Evolutionary conservation across 1,139 yeast genomes (phyloP).

Genomic region (Candida glucosophila): DNA sequence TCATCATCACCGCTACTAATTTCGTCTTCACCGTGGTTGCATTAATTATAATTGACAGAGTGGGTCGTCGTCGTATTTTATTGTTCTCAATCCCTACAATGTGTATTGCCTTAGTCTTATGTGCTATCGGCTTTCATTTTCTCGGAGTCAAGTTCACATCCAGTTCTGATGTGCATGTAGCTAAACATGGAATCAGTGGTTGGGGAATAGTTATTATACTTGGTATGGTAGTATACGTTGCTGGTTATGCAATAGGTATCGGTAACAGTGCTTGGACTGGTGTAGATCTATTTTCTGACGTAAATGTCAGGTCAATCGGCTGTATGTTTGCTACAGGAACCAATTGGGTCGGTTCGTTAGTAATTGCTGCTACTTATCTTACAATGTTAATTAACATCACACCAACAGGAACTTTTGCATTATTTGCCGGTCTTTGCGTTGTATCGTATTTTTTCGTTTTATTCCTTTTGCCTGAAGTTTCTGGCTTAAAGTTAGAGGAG

Average conservation of each 20-base stretch:
- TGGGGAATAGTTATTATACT: constrained; percentile 87
- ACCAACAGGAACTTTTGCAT: constrained; percentile 88
- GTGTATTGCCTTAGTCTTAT: constrained; percentile 64
- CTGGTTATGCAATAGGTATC: constrained; percentile 85
- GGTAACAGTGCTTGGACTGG: constrained; percentile 99
- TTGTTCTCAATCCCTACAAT: constrained; percentile 72
- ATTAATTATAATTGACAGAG: constrained; percentile 69
- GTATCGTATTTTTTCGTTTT: constrained; percentile 64
- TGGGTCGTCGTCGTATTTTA: constrained; percentile 79
- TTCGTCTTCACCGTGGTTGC: constrained; percentile 80
- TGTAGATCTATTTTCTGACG: constrained; percentile 86
- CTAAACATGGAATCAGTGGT: constrained; percentile 45
- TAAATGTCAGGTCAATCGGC: constrained; percentile 82
- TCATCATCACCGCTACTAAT: constrained; percentile 87
- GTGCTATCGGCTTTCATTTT: constrained; percentile 86
- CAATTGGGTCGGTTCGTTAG: constrained; percentile 93
- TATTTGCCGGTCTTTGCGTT: constrained; percentile 76
- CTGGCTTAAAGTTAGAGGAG: constrained; percentile 86
- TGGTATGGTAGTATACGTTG: constrained; percentile 80
- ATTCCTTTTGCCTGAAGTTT: constrained; percentile 86
- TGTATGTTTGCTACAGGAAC: constrained; percentile 88
- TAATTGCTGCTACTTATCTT: constrained; percentile 82
- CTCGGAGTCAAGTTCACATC: constrained; percentile 51
- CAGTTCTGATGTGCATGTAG: constrained; percentile 33
- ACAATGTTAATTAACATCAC: constrained; percentile 91